A percentile compares a stretch with the other conserved stretches of the same genome.
Evolutionary conservation across 371 early-diverging fungal species (phyloP).

Genomic region (Mucor plumbeus): DNA sequence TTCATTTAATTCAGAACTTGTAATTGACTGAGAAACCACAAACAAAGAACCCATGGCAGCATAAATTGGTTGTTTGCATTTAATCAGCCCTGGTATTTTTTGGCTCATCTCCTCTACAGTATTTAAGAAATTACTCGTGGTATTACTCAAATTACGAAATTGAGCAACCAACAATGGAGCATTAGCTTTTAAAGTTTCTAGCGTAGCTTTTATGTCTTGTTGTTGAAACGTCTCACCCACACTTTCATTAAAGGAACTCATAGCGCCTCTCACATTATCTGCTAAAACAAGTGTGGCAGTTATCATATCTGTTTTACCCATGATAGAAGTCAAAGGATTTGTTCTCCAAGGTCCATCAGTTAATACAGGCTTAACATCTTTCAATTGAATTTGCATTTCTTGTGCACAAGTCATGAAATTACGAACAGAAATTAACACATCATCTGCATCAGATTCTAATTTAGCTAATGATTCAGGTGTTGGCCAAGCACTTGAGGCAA

Average conservation of each 20-base stretch:
- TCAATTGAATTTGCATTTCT: constrained; percentile 66
- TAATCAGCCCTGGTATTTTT: constrained; percentile 38
- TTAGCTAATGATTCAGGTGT: constrained; percentile 33
- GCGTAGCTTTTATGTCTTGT: constrained; percentile 14
- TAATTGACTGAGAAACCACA: constrained; percentile 68
- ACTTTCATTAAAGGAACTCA: constrained; percentile 42
- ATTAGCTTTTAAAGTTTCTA: constrained; percentile 47
- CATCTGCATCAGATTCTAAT: constrained; percentile 50
- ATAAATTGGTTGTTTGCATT: constrained; percentile 70
- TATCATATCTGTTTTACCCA: constrained; percentile 11
- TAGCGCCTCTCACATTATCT: constrained; percentile 40
- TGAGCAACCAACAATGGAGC: constrained; percentile 64
- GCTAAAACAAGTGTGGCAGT: constrained; percentile 29
- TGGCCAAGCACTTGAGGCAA: constrained; percentile 79
- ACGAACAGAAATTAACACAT: constrained; percentile 75
- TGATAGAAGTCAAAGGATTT: not conserved
- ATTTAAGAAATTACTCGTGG: constrained; percentile 48
- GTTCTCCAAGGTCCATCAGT: constrained; percentile 6
- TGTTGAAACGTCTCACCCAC: constrained; percentile 29
- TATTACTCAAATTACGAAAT: constrained; percentile 58
- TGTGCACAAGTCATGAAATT: constrained; percentile 81
- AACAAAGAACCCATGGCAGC: constrained; percentile 73
- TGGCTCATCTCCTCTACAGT: constrained; percentile 42
- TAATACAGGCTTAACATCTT: constrained; percentile 52
- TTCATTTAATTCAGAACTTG: constrained; percentile 43